A percentile compares a stretch with the other conserved stretches of the same genome.
phyloP scores from a whole-genome alignment of 805 yeast genomes.

The Candida maesae region DNA sequence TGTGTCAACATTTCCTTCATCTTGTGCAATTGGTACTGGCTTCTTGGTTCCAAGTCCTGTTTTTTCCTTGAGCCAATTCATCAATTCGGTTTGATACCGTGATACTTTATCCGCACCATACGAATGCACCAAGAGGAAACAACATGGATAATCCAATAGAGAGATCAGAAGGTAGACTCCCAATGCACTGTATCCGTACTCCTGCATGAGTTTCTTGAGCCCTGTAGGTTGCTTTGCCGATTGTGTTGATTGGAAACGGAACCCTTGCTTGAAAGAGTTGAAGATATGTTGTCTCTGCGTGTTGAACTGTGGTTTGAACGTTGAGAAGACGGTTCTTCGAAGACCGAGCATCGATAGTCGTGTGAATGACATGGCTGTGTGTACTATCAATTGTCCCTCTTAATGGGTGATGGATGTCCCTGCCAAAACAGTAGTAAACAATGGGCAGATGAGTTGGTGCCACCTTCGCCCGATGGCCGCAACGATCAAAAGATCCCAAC shows the following conservation, averaged over 20 bases:
- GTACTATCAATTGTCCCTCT: too few relatives aligned
- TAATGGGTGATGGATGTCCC: too few relatives aligned
- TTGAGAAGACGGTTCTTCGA: constrained; percentile 5
- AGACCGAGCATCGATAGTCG: constrained; percentile 7
- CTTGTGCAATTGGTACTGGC: constrained; percentile 20
- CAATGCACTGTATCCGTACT: constrained; percentile 88
- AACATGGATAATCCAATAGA: constrained; percentile 74
- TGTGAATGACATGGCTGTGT: background rate
- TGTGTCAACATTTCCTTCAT: constrained; percentile 1
- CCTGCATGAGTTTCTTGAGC: constrained; percentile 62
- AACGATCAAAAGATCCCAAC: too few relatives aligned
- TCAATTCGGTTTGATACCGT: constrained; percentile 56
- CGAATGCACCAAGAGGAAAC: constrained; percentile 79
- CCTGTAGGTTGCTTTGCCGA: constrained; percentile 26
- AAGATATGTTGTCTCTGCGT: constrained; percentile 8
- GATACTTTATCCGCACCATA: constrained; percentile 81
- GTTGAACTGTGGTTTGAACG: constrained; percentile 5
- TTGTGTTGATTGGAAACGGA: constrained; percentile 15
- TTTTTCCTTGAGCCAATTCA: constrained; percentile 36
- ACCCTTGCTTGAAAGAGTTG: constrained; percentile 7
- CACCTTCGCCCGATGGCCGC: too few relatives aligned
- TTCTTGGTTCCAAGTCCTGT: constrained; percentile 51
- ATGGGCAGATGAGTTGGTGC: too few relatives aligned
- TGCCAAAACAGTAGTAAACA: too few relatives aligned
- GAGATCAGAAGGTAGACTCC: constrained; percentile 79